Evolutionary conservation across 169 alveolate genomes (phyloP).

Genomic region (Cytauxzoon felis): DNA sequence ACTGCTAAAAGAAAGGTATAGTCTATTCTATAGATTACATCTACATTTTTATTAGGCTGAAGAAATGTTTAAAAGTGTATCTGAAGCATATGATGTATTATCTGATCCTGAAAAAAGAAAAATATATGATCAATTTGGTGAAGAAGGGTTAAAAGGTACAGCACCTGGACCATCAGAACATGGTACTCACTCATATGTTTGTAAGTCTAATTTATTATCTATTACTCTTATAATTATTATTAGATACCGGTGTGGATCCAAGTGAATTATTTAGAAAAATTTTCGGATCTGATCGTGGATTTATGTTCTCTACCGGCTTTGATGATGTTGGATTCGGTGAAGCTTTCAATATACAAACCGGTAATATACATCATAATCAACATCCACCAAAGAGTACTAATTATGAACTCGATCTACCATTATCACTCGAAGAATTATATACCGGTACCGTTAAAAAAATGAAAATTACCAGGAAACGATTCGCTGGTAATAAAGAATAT

Average conservation of each 20-base stretch:
- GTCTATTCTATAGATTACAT: neutral
- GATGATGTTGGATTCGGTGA: constrained; percentile 76
- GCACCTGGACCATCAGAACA: constrained; percentile 57
- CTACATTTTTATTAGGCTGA: constrained; percentile 61
- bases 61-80: constrained; percentile 86
- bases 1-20: constrained; percentile 59
- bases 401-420: constrained; percentile 78
- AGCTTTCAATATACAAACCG: constrained; percentile 32
- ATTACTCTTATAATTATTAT: neutral
- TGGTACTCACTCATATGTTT: constrained; percentile 62
- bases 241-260: constrained; percentile 79
- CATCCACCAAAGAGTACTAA: constrained; percentile 59
- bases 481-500: constrained; percentile 67
- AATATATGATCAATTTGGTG: constrained; percentile 92
- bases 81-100: constrained; percentile 92
- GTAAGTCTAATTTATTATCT: constrained; percentile 13
- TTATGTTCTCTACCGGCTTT: constrained; percentile 66
- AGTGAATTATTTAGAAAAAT: constrained; percentile 76
- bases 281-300: constrained; percentile 76
- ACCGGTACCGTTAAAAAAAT: constrained; percentile 77
- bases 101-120: constrained; percentile 92
- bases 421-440: constrained; percentile 74
- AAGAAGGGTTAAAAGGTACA: constrained; percentile 91
- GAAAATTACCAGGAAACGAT: constrained; percentile 80
- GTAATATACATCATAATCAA: constrained; percentile 24